Evolutionary conservation across 108 stramenopile species (phyloP), one percentile per base, ranked within the genome.

Genomic region (Bacterosira constricta): DNA sequence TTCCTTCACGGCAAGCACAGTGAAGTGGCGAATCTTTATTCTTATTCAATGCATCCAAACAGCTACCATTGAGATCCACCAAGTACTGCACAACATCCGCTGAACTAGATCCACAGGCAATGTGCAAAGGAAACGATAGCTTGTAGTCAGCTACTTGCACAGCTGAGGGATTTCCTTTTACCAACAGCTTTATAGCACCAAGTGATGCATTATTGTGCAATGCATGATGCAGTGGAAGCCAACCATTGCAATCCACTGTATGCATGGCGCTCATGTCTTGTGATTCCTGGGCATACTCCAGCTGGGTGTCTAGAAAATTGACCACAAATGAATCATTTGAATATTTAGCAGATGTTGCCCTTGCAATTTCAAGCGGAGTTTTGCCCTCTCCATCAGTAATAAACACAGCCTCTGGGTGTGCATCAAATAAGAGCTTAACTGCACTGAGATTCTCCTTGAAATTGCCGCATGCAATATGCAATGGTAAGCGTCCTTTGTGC

Each of bases 181-280:
- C 6, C 42, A 44, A n/a, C 36, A 25, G 21, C 11, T 41, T 63
- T 1, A 63, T 41, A 18, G 62, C 23, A 23, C 39, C 44, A 11
- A 26, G 45, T 0, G 42, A 42, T 26, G 61, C 61, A n/a, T 62
- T 41, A 15, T 62, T 17, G 8, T 35, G 31, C 42, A 62, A 26
- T 11, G 61, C 61, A 26, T 63, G 62, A 27, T 63, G 62, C 29
- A 63, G 62, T 32, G 62, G 62, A n/a, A 63, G 41, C 62, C 62
- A 63, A 17, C 42, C 42, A 44, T 5, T 4, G 5, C n/a, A 4
- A 44, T 44, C 42, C 2, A 44, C 2, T 5, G 2, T 44, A 44
- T 2, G 13, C 23, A 26, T 64, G 25, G 30, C 32, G n/a, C 6
- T 23, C 25, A 39, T 12, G 15, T 29, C 63, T 30, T 26, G 38